A percentile compares a stretch with the other conserved stretches of the same genome.
Conservation (phyloP, 768 basidiomycete genomes). For the Boletus edulis region DNA sequence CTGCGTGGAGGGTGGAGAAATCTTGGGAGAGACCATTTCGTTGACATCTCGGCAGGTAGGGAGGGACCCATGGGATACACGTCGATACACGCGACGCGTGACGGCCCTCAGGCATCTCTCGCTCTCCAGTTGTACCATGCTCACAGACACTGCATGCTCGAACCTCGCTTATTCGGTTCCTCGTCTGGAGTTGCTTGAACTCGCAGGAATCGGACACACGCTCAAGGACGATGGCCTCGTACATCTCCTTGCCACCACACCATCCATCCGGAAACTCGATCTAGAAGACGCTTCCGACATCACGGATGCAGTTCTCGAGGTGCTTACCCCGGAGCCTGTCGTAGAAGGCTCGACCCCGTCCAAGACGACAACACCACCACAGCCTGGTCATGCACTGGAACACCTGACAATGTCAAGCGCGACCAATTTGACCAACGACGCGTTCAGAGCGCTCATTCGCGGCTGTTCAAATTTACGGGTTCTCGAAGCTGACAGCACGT, state of each 20-base stretch:
- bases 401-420: constrained; percentile 72
- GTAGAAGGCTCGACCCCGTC: constrained; percentile 6
- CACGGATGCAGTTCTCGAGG: constrained; percentile 66
- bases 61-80: constrained; percentile 49
- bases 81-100: constrained; percentile 54
- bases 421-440: constrained; percentile 59
- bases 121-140: constrained; percentile 64
- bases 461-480: constrained; percentile 58
- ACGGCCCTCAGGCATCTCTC: constrained; percentile 72
- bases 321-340: constrained; percentile 50
- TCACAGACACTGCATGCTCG: constrained; percentile 75
- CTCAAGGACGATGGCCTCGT: constrained; percentile 75
- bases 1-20: constrained; percentile 35
- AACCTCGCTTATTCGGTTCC: constrained; percentile 72
- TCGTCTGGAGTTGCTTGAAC: constrained; percentile 70
- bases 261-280: constrained; percentile 71
- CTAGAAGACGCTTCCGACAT: constrained; percentile 81
- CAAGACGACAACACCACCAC: constrained; percentile 25
- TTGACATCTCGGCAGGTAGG: constrained; percentile 66
- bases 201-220: constrained; percentile 70
- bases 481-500: constrained; percentile 80
- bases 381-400: constrained; percentile 68
- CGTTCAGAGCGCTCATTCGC: constrained; percentile 59
- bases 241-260: constrained; percentile 64
- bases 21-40: constrained; percentile 40